Conservation (phyloP, 148 eudicot genomes). For the Drosera capensis region DNA sequence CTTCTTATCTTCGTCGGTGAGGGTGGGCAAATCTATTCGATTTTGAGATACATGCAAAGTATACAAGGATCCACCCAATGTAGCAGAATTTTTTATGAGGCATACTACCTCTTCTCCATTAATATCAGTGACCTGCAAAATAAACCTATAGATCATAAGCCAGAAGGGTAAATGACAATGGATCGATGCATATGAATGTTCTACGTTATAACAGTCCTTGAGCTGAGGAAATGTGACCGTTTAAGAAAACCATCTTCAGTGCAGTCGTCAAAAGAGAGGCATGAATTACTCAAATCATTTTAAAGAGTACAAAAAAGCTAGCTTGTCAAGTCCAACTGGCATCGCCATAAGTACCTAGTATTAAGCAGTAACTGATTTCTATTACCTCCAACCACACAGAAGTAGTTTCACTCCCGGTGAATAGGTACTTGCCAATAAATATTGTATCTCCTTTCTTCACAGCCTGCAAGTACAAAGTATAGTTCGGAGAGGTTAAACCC, state of each 20-base stretch:
- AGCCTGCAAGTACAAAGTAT: conserved; percentile 30
- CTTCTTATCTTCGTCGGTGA: conserved; percentile 76
- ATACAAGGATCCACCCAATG: conserved; percentile 59
- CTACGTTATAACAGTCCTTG: not conserved
- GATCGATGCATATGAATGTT: not conserved
- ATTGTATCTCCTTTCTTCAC: conserved; percentile 93
- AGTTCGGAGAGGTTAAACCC: not conserved
- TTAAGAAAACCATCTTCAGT: too few species aligned
- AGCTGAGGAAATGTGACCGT: too few species aligned
- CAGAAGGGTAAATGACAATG: not conserved
- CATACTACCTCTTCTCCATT: conserved; percentile 77
- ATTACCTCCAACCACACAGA: conserved; percentile 98
- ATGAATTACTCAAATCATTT: too few species aligned
- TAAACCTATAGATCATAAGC: not conserved
- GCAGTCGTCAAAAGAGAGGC: too few species aligned
- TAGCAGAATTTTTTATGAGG: conserved; percentile 76
- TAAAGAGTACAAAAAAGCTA: not conserved
- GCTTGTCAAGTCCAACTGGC: not conserved
- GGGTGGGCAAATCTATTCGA: conserved; percentile 77
- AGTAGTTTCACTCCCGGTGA: conserved; percentile 94
- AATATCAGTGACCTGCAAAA: conserved; percentile 59
- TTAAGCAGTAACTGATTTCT: not conserved
- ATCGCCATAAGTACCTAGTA: not conserved
- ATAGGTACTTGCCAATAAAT: conserved; percentile 83
- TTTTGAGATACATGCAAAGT: conserved; percentile 84